These are phyloP conservation scores for Exophiala viscosa DNA, from an alignment of 2,329 filamentous ascomycete species.

Conservation along the genomic window DNA sequence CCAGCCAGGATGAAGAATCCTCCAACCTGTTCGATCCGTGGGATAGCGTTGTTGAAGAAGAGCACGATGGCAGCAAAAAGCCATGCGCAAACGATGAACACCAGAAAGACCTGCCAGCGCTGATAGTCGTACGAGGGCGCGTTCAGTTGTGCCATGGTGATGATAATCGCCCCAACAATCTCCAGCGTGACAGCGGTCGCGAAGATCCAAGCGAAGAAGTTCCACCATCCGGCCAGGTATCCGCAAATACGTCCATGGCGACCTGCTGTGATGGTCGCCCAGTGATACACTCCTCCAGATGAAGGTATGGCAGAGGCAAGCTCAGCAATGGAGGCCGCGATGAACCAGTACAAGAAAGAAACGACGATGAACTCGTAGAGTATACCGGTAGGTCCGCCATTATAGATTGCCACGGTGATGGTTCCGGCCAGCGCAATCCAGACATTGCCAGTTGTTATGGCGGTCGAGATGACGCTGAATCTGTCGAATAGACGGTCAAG, in stretches of 20 bases:
- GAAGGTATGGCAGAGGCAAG: slow-evolving; percentile 58
- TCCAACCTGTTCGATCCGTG: slow-evolving; percentile 34
- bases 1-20: slow-evolving; percentile 50
- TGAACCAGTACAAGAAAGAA: slow-evolving; percentile 53
- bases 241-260: slow-evolving; percentile 50
- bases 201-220: slow-evolving; percentile 55
- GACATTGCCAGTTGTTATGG: slow-evolving; percentile 61
- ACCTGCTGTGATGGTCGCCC: slow-evolving; percentile 56
- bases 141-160: slow-evolving; percentile 36
- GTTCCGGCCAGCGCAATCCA: slow-evolving; percentile 63
- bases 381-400: slow-evolving; percentile 59
- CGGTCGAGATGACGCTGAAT: slow-evolving; percentile 56
- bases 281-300: slow-evolving; percentile 58
- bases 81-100: slow-evolving; percentile 45
- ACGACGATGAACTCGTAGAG: slow-evolving; percentile 57
- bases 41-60: slow-evolving; percentile 46
- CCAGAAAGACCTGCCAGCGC: slow-evolving; percentile 58
- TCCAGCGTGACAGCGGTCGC: slow-evolving; percentile 44
- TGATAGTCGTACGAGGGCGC: slow-evolving; percentile 27
- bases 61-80: slow-evolving; percentile 10
- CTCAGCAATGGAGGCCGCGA: slow-evolving; percentile 58
- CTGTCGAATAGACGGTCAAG: slow-evolving; percentile 60
- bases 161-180: slow-evolving; percentile 47
- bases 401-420: slow-evolving; percentile 34
- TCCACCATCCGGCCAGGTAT: slow-evolving; percentile 45